Base-by-base conservation (phyloP, 805 yeast genomes). In the Saccharomycopsis selenospora region DNA sequence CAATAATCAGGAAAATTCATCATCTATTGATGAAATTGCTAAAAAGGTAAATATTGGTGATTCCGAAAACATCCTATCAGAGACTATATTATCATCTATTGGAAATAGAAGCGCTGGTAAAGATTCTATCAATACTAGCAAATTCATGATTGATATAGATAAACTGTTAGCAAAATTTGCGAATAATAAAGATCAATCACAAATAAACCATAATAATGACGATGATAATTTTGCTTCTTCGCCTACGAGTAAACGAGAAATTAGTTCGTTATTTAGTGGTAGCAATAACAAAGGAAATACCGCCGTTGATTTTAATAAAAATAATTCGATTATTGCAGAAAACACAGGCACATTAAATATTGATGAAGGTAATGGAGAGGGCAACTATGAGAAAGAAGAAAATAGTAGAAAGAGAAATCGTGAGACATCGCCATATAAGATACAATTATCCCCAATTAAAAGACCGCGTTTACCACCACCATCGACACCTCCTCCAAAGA, bases 271-370 rank as follows among this genome's bases (percentile, higher is more conserved):
- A 3, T 50, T 50, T 28, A 22, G 41, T 5, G 42, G 36, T 25
- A 26, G 46, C 23, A 36, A 30, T 26, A 46, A 17, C 40, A 42
- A 33, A 43, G 22, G 29, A 29, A 43, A 28, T 18, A 30, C 36
- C 22, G 26, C 43, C 10, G 45, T 33, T 6, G 48, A 40, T 4
- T 40, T 49, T 42, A 10, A 36, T 25, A 43, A 50, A 14, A 29
- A 17, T 17, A 47, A 52, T 41, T 52, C 55, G 5, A 49, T 52
- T 5, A 52, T 52, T n/a, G 55, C 50, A 3, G 48, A 52, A 28
- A 49, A 49, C 41, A 52, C 55, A 4, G 49, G 46, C 4, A 49
- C 52, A 1, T 26, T 51, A 3, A 48, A 49, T 11, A 13, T 27
- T 10, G 38, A 43, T 10, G 27, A 48, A 5, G 42, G 41, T 14